Evolutionary conservation across 176 grass and related monocot genomes (phyloP).

Genomic region (Chloris gayana): DNA sequence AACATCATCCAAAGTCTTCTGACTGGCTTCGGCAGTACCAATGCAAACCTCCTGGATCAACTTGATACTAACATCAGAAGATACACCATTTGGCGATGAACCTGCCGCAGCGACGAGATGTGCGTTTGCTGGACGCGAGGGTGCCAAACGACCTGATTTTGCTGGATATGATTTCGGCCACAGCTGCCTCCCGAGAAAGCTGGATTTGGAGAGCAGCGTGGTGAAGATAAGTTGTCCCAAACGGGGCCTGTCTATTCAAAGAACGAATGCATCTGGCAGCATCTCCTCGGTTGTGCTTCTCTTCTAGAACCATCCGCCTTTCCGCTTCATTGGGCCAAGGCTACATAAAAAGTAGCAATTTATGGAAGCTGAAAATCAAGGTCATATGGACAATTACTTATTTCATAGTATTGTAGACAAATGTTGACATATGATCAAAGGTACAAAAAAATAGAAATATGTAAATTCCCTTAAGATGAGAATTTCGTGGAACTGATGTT

Average conservation of each 20-base stretch:
- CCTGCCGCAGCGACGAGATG: too few relatives aligned
- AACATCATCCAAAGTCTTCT: too few relatives aligned
- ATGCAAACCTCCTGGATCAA: neutral
- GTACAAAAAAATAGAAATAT: constrained; percentile 10
- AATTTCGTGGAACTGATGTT: neutral
- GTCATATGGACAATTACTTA: neutral
- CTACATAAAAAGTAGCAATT: constrained; percentile 28
- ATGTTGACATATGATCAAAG: constrained; percentile 5
- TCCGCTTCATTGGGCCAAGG: constrained; percentile 62
- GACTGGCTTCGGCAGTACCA: too few relatives aligned
- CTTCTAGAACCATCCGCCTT: constrained; percentile 57
- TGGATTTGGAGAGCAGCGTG: too few relatives aligned
- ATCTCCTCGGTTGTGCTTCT: constrained; percentile 72
- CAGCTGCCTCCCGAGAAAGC: too few relatives aligned
- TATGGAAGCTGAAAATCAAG: constrained; percentile 17
- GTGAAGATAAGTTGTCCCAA: too few relatives aligned
- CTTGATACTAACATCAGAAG: constrained; percentile 29
- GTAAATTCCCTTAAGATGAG: constrained; percentile 8
- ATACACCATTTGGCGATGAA: too few relatives aligned
- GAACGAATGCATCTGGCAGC: constrained; percentile 53
- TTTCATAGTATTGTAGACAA: neutral
- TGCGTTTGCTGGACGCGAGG: too few relatives aligned
- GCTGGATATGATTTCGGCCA: too few relatives aligned
- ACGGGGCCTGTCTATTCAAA: constrained; percentile 44
- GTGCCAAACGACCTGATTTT: too few relatives aligned